Conservation (phyloP, 2,329 filamentous ascomycete genomes). For the Phaeosphaeria sp. region DNA sequence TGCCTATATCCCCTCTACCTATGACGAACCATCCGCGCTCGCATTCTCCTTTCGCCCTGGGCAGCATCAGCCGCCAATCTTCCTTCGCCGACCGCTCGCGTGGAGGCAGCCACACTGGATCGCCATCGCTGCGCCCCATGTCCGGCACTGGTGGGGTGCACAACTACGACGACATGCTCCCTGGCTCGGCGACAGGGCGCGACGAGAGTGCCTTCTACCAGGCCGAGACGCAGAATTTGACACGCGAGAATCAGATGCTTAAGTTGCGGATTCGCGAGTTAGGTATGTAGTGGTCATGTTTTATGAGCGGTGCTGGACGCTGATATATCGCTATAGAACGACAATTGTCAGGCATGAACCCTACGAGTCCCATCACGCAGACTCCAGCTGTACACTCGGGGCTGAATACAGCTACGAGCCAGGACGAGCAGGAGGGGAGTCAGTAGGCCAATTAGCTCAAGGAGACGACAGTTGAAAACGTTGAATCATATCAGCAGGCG, state of each 20-base stretch:
- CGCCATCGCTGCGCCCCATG: constrained; percentile 59
- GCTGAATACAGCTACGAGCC: constrained; percentile 31
- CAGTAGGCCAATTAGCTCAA: background rate
- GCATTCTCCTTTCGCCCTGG: constrained; percentile 41
- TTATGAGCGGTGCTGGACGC: too few relatives aligned
- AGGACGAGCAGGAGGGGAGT: constrained; percentile 10
- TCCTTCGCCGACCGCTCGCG: constrained; percentile 49
- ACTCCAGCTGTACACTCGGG: constrained; percentile 37
- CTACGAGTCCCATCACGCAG: constrained; percentile 38
- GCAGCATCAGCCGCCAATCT: constrained; percentile 53
- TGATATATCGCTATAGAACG: constrained; percentile 36
- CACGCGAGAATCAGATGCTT: constrained; percentile 83
- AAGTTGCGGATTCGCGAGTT: constrained; percentile 76
- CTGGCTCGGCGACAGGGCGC: constrained; percentile 57
- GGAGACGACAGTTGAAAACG: background rate
- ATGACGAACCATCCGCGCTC: constrained; percentile 56
- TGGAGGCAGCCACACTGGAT: constrained; percentile 49
- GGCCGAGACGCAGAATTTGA: constrained; percentile 79
- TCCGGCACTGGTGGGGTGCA: constrained; percentile 49
- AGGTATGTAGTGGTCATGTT: constrained; percentile 62
- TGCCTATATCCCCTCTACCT: constrained; percentile 48
- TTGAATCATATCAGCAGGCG: background rate
- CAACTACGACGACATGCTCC: constrained; percentile 67
- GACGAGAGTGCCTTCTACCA: constrained; percentile 83
- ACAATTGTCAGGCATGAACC: constrained; percentile 43